Conservation (phyloP, 2,329 filamentous ascomycete species). For the Cladosporium sp. region DNA sequence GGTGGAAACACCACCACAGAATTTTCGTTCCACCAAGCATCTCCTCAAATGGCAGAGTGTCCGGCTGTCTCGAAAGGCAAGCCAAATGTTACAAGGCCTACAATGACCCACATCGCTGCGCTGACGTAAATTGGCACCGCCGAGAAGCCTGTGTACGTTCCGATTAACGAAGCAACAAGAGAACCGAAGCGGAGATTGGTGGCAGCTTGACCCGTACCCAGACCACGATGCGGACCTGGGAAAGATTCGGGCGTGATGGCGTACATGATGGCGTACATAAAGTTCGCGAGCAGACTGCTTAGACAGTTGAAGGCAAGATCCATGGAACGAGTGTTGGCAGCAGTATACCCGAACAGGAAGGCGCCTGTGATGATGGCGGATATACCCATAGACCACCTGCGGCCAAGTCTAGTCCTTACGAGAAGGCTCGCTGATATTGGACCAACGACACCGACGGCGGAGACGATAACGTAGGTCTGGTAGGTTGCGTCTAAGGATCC, state of each 20-base stretch:
- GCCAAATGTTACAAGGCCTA: constrained; percentile 3
- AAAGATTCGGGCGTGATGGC: constrained; percentile 55
- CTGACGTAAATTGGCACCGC: constrained; percentile 16
- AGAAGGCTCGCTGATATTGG: constrained; percentile 69
- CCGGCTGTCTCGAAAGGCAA: constrained; percentile 15
- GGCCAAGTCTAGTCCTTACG: constrained; percentile 52
- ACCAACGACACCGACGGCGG: constrained; percentile 64
- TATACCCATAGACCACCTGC: constrained; percentile 48
- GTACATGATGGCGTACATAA: constrained; percentile 55
- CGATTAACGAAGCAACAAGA: constrained; percentile 39
- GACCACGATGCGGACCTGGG: constrained; percentile 54
- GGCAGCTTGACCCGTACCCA: constrained; percentile 53
- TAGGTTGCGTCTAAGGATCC: constrained; percentile 58
- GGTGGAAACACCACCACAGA: background rate
- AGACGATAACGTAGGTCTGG: constrained; percentile 60
- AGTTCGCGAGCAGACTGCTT: constrained; percentile 54
- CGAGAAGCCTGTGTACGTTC: constrained; percentile 14
- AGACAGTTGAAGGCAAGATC: constrained; percentile 52
- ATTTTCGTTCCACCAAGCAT: background rate
- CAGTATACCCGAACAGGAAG: constrained; percentile 47
- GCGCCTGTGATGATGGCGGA: constrained; percentile 45
- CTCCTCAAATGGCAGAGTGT: constrained; percentile 6
- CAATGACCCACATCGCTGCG: constrained; percentile 12
- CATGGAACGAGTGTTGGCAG: constrained; percentile 46
- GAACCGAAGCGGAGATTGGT: constrained; percentile 43